Evolutionary conservation across 2,329 filamentous ascomycete species (phyloP).

Genomic region (Calonectria crousiana): DNA sequence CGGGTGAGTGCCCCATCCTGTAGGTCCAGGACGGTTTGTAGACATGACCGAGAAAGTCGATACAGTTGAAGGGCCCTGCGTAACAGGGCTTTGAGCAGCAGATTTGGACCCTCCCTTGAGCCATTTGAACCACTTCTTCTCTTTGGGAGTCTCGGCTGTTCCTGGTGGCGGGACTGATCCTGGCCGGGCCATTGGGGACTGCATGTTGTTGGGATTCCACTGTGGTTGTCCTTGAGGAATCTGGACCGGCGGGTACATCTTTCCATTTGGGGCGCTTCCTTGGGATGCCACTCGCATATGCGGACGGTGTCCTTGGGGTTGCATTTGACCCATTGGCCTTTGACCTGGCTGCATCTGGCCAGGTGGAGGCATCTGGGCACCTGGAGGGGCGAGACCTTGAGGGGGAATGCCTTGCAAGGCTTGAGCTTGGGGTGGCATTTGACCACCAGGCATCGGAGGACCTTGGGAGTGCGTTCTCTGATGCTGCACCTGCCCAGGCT

Average conservation of each 20-base stretch:
- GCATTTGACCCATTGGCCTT: slow-evolving; percentile 14
- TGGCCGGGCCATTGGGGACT: slow-evolving; percentile 32
- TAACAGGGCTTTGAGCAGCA: slow-evolving; percentile 4
- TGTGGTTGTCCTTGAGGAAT: slow-evolving; percentile 28
- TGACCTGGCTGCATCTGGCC: slow-evolving; percentile 1
- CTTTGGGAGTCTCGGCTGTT: slow-evolving; percentile 31
- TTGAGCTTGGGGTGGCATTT: slow-evolving; percentile 3
- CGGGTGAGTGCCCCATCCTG: background rate
- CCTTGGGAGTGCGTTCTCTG: background rate
- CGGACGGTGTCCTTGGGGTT: slow-evolving; percentile 7
- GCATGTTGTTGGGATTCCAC: slow-evolving; percentile 33
- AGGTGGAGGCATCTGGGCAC: slow-evolving; percentile 2
- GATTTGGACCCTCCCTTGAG: slow-evolving; percentile 41
- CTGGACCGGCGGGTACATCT: slow-evolving; percentile 17
- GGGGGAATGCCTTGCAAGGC: background rate
- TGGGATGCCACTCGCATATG: slow-evolving; percentile 17
- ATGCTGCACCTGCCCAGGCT: slow-evolving; percentile 9
- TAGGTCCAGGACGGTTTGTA: background rate
- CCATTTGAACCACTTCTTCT: slow-evolving; percentile 45
- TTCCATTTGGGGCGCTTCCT: slow-evolving; percentile 13
- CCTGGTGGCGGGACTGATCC: slow-evolving; percentile 31
- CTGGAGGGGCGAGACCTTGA: slow-evolving; percentile 12
- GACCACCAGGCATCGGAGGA: background rate
- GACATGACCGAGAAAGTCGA: background rate
- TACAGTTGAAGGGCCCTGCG: background rate